Evolutionary conservation across 176 grass and related monocot genomes (phyloP), one percentile per base, ranked within the genome.

Genomic region (Phragmites australis): DNA sequence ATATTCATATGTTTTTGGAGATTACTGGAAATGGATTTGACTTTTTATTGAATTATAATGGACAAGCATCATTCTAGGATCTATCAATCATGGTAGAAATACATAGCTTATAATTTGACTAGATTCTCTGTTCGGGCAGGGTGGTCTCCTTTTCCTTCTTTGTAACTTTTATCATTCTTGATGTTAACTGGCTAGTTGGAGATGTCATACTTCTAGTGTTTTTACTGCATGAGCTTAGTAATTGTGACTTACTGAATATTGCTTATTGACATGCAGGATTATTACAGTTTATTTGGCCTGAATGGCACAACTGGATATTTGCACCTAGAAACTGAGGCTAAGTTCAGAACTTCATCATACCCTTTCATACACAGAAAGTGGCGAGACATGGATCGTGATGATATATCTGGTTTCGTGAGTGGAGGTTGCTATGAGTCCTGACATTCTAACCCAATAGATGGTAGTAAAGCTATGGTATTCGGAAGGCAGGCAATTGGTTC

Each of bases 351-450:
- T 75, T 84, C 50, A 74, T 72, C 82, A 80, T 81, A 72, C 50
- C 67, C 50, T 77, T 88, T 74, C 54, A 68, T 89, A 91, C 57
- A 75, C 70, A 63, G 83, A 86, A 89, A 85, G 76, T 84, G 90
- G 77, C 67, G 6, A 45, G 75, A 83, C 76, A 99, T 99, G 97
- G 97, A 96, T 62, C 97, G 90, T 60, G 70, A 80, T 68, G 97
- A 99, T 74, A 89, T 92, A 61, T 54, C 82, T 32, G 97, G 97
- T 49, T 96, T 99, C 30, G 97, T 96, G 53, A 99, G 93, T 76
- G 97, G 97, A 80, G 97, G 97, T 82, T 95, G 97, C 82, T 82
- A 74, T 43, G 48, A 55, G 19, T 75, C 47, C 63, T 55, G 78
- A 86, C 63, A 32, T 81, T 85, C 72, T 96, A 84, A 90, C 68